These are phyloP conservation scores for Leucosporidium yakuticum DNA, from an alignment of 768 basidiomycete species.

Conservation along the genomic window DNA sequence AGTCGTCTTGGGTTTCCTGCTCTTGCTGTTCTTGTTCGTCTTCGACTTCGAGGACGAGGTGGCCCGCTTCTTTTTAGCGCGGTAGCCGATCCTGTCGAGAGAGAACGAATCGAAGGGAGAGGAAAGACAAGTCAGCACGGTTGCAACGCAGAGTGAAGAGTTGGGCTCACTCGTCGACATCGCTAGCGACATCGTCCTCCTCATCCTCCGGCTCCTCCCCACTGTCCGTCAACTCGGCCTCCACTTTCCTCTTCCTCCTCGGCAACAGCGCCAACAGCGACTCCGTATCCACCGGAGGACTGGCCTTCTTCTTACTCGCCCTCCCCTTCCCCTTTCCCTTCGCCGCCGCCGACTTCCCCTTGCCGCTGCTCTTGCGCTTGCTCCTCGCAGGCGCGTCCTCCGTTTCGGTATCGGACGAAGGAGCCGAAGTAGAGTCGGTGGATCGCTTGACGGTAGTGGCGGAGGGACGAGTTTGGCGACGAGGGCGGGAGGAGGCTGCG, in stretches of 20 bases:
- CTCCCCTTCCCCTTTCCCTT: neutral
- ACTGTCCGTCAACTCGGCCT: neutral
- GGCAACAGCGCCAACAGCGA: neutral
- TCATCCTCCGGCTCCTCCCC: neutral
- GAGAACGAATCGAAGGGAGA: neutral
- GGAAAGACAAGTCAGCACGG: neutral
- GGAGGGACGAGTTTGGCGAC: too few relatives aligned
- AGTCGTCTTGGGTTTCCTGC: neutral
- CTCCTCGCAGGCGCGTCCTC: neutral
- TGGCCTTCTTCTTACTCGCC: neutral
- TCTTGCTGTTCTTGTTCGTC: neutral
- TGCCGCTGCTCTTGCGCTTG: neutral
- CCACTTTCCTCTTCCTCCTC: neutral
- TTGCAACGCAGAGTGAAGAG: neutral
- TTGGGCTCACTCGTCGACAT: too few relatives aligned
- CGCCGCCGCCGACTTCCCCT: neutral
- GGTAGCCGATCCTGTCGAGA: neutral
- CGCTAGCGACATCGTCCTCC: too few relatives aligned
- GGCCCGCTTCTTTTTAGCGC: neutral
- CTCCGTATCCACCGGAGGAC: neutral
- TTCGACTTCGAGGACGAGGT: neutral
- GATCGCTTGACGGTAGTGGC: too few relatives aligned
- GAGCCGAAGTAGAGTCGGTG: too few relatives aligned
- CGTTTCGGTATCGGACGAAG: neutral
- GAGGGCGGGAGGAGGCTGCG: too few relatives aligned